Conservation (phyloP, 2,329 filamentous ascomycete genomes). For the Calonectria pteridis region DNA sequence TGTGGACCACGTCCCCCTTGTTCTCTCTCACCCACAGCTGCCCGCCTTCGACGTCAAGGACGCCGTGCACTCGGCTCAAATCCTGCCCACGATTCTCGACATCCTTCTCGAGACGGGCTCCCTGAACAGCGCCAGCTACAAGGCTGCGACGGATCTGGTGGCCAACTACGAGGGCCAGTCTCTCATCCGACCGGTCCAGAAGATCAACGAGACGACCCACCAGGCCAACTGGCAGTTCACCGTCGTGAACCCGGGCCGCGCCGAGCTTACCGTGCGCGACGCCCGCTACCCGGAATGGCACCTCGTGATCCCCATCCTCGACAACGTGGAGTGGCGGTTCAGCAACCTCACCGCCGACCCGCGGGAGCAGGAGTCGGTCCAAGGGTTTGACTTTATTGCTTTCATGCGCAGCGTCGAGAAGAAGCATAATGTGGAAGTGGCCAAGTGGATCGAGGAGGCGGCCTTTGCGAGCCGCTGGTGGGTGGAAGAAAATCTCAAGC, state of each 20-base stretch:
- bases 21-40: neutral
- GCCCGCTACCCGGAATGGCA: constrained; percentile 38
- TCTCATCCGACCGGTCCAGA: neutral
- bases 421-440: neutral
- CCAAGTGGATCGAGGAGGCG: constrained; percentile 38
- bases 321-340: constrained; percentile 45
- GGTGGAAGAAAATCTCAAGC: constrained; percentile 38
- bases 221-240: constrained; percentile 34
- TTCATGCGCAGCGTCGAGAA: neutral
- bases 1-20: neutral
- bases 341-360: constrained; percentile 36
- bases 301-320: constrained; percentile 42
- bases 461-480: constrained; percentile 40
- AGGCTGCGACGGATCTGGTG: neutral
- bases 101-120: neutral
- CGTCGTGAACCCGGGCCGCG: constrained; percentile 45
- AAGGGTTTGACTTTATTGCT: neutral
- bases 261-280: constrained; percentile 42
- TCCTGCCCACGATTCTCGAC: constrained; percentile 1
- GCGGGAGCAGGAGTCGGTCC: neutral
- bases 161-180: neutral
- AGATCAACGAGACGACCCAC: neutral
- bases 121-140: neutral
- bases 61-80: neutral
- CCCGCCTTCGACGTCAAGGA: neutral